Evolutionary conservation across 2,329 filamentous ascomycete species (phyloP).

Genomic region (Fusarium agapanthi): DNA sequence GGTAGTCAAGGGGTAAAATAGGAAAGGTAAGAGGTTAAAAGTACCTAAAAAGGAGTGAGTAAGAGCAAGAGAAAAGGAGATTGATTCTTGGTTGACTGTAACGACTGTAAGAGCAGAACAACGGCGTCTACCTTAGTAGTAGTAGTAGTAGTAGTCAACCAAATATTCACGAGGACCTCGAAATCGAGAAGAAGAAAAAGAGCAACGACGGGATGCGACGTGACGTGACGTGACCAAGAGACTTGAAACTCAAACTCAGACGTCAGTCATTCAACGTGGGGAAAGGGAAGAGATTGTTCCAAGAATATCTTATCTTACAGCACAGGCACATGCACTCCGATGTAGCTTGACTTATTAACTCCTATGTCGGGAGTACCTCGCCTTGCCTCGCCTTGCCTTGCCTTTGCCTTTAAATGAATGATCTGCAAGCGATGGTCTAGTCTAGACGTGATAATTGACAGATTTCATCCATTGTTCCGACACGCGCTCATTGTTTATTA

Average conservation of each 20-base stretch:
- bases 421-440: neutral
- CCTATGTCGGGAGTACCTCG: neutral
- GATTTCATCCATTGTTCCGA: neutral
- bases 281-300: slow-evolving; percentile 19
- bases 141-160: neutral
- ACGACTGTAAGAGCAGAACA: neutral
- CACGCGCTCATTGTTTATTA: slow-evolving; percentile 27
- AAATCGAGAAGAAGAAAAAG: neutral
- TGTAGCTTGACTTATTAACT: neutral
- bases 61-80: slow-evolving; percentile 4
- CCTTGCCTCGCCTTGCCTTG: neutral
- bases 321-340: neutral
- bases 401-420: neutral
- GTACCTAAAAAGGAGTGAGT: slow-evolving; percentile 1
- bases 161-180: slow-evolving; percentile 9
- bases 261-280: slow-evolving; percentile 17
- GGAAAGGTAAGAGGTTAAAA: neutral
- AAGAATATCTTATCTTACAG: slow-evolving; percentile 8
- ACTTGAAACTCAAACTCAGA: slow-evolving; percentile 2
- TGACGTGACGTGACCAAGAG: neutral
- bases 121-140: neutral
- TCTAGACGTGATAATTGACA: slow-evolving; percentile 11
- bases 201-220: neutral
- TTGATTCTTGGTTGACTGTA: slow-evolving; percentile 10
- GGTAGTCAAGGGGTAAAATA: neutral